Percentiles rank a stretch among this genome's conserved stretches.
These are phyloP conservation scores for Aspergillus ochraceus DNA, from an alignment of 2,329 filamentous ascomycete genomes.

Conservation along the genomic window DNA sequence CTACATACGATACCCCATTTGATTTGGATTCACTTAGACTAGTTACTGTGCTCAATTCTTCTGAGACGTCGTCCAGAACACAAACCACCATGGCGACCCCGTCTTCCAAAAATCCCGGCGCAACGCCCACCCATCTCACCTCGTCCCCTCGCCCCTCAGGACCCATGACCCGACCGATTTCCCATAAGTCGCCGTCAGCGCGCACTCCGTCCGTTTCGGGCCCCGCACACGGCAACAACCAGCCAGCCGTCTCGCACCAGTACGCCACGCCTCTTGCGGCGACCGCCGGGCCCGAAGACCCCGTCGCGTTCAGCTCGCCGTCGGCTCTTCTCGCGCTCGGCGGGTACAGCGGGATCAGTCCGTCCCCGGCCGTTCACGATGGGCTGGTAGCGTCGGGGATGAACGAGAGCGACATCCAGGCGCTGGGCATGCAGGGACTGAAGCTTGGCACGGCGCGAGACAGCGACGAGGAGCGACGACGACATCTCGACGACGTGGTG, in stretches of 20 bases:
- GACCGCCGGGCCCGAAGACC: constrained; percentile 39
- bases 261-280: constrained; percentile 45
- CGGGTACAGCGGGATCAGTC: constrained; percentile 42
- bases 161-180: constrained; percentile 40
- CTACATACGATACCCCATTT: background rate
- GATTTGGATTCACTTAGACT: background rate
- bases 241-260: constrained; percentile 40
- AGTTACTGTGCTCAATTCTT: background rate
- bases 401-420: constrained; percentile 41
- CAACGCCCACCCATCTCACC: constrained; percentile 45
- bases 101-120: constrained; percentile 44
- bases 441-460: constrained; percentile 39
- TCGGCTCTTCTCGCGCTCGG: constrained; percentile 47
- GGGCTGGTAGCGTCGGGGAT: constrained; percentile 36
- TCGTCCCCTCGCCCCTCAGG: constrained; percentile 46
- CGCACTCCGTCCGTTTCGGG: constrained; percentile 45
- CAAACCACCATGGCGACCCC: constrained; percentile 43
- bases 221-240: constrained; percentile 34
- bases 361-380: constrained; percentile 40
- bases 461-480: constrained; percentile 42
- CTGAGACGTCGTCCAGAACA: too few species aligned
- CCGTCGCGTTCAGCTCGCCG: constrained; percentile 46
- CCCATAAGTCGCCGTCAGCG: constrained; percentile 48
- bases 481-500: constrained; percentile 43
- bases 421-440: constrained; percentile 39